Evolutionary conservation across 257 asterid genomes (phyloP).

Genomic region (Ophiorrhiza pumila): DNA sequence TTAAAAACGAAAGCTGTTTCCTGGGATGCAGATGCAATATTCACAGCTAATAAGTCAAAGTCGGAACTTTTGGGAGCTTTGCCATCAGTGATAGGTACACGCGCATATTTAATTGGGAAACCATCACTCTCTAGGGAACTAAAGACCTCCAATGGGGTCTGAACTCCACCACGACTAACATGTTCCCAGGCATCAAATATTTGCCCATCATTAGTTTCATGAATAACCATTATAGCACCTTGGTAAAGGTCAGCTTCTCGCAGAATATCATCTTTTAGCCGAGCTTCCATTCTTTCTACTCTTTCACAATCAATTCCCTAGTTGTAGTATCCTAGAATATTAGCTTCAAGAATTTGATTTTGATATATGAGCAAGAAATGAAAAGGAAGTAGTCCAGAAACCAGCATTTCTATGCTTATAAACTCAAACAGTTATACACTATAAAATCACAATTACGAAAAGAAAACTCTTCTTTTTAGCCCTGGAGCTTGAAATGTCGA

Average conservation of each 20-base stretch:
- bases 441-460: neutral
- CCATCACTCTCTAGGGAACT: constrained; percentile 75
- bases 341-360: constrained; percentile 20
- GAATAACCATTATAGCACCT: constrained; percentile 94
- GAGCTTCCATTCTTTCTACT: constrained; percentile 96
- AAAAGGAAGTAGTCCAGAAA: neutral
- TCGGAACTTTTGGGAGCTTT: constrained; percentile 99
- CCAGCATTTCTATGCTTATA: neutral
- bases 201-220: constrained; percentile 85
- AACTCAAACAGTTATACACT: neutral
- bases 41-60: constrained; percentile 71
- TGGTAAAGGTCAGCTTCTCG: constrained; percentile 86
- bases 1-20: constrained; percentile 93
- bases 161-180: constrained; percentile 65
- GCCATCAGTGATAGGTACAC: constrained; percentile 98
- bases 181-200: constrained; percentile 94
- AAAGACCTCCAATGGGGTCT: constrained; percentile 94
- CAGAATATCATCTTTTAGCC: constrained; percentile 91
- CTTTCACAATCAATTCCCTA: constrained; percentile 94
- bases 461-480: neutral
- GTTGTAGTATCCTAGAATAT: constrained; percentile 27
- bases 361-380: constrained; percentile 10
- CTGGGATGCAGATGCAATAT: constrained; percentile 85
- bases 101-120: constrained; percentile 87
- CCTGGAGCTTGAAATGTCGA: neutral